These are phyloP conservation scores for Calophaca sinica DNA, from an alignment of 306 rosid species.

Conservation along the genomic window DNA sequence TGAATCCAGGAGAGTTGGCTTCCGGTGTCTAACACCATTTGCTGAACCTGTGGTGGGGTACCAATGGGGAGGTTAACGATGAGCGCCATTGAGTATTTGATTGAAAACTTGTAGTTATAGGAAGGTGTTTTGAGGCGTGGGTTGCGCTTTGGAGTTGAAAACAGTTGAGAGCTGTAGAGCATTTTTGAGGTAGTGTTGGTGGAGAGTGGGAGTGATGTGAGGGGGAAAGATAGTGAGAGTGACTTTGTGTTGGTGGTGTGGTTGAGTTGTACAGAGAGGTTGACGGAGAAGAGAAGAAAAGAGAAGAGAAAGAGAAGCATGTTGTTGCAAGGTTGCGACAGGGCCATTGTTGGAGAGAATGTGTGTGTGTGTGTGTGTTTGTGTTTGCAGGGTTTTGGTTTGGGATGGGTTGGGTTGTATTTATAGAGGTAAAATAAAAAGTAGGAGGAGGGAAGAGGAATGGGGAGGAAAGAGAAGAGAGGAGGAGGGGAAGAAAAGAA, in stretches of 20 bases:
- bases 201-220: constrained; percentile 49
- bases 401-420: constrained; percentile 21
- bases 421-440: constrained; percentile 37
- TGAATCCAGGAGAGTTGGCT: constrained; percentile 93
- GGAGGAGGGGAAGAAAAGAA: constrained; percentile 9
- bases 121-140: constrained; percentile 39
- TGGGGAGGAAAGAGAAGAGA: neutral
- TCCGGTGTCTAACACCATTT: constrained; percentile 84
- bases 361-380: neutral
- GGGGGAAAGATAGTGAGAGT: constrained; percentile 65
- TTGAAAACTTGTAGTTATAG: constrained; percentile 55
- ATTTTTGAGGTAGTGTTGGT: constrained; percentile 41
- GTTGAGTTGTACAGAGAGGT: too few relatives aligned
- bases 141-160: constrained; percentile 32
- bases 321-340: neutral
- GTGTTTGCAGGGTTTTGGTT: neutral
- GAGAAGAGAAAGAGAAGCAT: constrained; percentile 40
- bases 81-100: constrained; percentile 74
- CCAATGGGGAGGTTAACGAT: constrained; percentile 80
- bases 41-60: constrained; percentile 83
- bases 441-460: neutral
- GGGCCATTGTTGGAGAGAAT: constrained; percentile 40
- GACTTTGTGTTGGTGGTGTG: neutral
- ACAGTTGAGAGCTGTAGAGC: constrained; percentile 45
- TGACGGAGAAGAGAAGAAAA: neutral